Conservation (phyloP, 768 basidiomycete species). For the Suillus plorans region DNA sequence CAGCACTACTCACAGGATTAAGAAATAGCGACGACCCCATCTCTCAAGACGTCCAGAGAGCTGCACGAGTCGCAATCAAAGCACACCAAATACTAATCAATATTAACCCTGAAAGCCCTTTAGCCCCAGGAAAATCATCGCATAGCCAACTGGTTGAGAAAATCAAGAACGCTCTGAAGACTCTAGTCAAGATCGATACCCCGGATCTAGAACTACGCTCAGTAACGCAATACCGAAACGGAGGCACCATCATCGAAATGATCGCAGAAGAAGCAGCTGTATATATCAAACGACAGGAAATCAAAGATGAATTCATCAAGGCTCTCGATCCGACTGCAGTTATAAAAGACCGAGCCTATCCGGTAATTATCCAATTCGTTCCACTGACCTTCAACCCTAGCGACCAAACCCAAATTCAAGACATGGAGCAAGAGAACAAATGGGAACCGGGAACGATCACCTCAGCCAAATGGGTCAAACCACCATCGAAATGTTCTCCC, state of each 20-base stretch:
- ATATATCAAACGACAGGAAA: slow-evolving; percentile 16
- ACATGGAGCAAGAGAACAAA: neutral
- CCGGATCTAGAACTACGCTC: neutral
- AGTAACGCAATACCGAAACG: neutral
- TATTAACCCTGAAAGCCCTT: no score
- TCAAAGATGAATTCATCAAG: slow-evolving; percentile 10
- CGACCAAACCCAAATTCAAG: neutral
- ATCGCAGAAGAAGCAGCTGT: slow-evolving; percentile 7
- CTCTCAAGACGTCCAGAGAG: no score
- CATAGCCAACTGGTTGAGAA: neutral
- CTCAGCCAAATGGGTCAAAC: slow-evolving; percentile 1
- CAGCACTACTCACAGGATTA: no score
- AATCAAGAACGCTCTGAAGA: neutral
- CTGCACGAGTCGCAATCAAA: no score
- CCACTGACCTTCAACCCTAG: slow-evolving; percentile 18
- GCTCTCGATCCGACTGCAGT: neutral
- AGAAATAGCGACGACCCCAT: no score
- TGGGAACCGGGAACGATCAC: neutral
- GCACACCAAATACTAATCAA: no score
- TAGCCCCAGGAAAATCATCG: neutral
- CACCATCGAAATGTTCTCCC: rapidly evolving
- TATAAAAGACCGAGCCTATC: slow-evolving; percentile 4
- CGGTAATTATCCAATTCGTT: slow-evolving; percentile 22
- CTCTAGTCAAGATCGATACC: neutral
- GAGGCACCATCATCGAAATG: slow-evolving; percentile 12